Percentiles rank a stretch among this genome's conserved stretches.
These are phyloP conservation scores for Aspergillus haitiensis DNA, from an alignment of 495 filamentous ascomycete species.

Conservation along the genomic window DNA sequence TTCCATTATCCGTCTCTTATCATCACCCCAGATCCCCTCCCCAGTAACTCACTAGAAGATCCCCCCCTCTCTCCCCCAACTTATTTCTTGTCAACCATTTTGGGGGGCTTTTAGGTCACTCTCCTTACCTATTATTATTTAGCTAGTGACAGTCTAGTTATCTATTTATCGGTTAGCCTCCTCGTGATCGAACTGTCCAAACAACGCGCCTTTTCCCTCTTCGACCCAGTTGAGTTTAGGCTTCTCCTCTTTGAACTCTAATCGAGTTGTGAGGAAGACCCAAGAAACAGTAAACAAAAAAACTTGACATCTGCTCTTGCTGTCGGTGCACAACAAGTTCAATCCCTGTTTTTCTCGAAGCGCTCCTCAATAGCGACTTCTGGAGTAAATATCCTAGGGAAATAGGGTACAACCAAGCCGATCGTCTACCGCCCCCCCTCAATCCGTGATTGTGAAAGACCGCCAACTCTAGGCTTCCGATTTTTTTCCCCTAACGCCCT, in stretches of 20 bases:
- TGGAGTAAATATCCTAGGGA: neutral
- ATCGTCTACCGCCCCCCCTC: neutral
- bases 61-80: conserved; percentile 16
- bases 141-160: neutral
- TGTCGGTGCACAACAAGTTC: no score
- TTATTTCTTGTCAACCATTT: conserved; percentile 4
- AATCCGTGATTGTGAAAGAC: neutral
- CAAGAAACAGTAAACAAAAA: conserved; percentile 7
- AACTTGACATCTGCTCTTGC: conserved; percentile 13
- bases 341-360: neutral
- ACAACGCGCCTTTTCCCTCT: neutral
- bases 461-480: neutral
- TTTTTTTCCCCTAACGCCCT: no score
- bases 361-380: neutral
- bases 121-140: conserved; percentile 6
- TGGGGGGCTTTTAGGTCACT: conserved; percentile 4
- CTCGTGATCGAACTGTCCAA: neutral
- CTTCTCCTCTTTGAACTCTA: conserved; percentile 11
- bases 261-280: conserved; percentile 5
- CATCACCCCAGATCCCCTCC: conserved; percentile 15
- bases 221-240: conserved; percentile 6
- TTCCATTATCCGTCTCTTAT: conserved; percentile 3
- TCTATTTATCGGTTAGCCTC: conserved; percentile 4
- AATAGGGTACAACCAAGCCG: neutral
- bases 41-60: conserved; percentile 13